Conservation (phyloP, 306 rosid genomes). For the Medicago truncatula region MtrunA17r5.0-ANR NC_053045.1:26718501-26719000, state of each 20-base stretch:
- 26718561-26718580: fast-evolving
- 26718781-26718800: background rate
- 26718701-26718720: background rate
- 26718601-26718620: conserved; percentile 31
- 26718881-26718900: conserved; percentile 7
- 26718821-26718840: background rate
- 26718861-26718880: background rate
- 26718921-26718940: too few relatives aligned
- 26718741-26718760: background rate
- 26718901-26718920: background rate
- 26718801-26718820: background rate
- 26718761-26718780: background rate
- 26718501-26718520: too few relatives aligned
- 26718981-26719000: too few relatives aligned
- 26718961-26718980: too few relatives aligned
- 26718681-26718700: conserved; percentile 14
- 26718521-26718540: background rate
- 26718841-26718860: background rate
- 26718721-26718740: background rate
- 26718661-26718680: conserved; percentile 3
- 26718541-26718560: conserved; percentile 2
- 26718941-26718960: too few relatives aligned
- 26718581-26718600: background rate
- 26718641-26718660: background rate
- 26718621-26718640: background rate